Evolutionary conservation across 768 basidiomycete species (phyloP).

Genomic region (Leccinum uliginosum): DNA sequence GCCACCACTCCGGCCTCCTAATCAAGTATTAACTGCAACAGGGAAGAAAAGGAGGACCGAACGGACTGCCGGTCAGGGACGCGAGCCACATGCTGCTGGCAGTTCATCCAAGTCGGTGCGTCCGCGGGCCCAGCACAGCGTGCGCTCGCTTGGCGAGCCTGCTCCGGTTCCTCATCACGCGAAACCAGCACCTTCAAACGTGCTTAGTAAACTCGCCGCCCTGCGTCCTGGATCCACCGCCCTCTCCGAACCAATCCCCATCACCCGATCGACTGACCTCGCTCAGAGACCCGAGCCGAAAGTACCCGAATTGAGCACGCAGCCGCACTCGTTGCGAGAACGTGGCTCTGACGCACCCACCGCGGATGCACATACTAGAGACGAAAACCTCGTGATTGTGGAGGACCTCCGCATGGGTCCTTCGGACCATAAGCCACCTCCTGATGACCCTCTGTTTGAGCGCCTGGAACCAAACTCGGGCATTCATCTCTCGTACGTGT

Average conservation of each 20-base stretch:
- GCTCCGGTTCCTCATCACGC: conserved; percentile 8
- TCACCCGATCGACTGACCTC: conserved; percentile 29
- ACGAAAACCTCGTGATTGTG: conserved; percentile 65
- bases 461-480: conserved; percentile 87
- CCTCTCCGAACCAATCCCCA: conserved; percentile 16
- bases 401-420: conserved; percentile 80
- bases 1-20: not conserved
- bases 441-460: conserved; percentile 74
- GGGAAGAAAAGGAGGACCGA: conserved; percentile 45
- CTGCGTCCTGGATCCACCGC: conserved; percentile 25
- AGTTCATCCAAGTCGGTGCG: conserved; percentile 7
- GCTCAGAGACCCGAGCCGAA: conserved; percentile 16
- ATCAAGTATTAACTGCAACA: conserved; percentile 3
- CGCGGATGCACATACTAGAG: conserved; percentile 30
- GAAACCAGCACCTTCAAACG: conserved; percentile 46
- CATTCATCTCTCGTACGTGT: conserved; percentile 71
- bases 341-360: conserved; percentile 1
- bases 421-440: conserved; percentile 61
- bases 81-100: conserved; percentile 11
- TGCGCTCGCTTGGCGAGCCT: conserved; percentile 5
- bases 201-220: conserved; percentile 48
- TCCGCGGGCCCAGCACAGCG: conserved; percentile 14
- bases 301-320: conserved; percentile 3
- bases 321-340: conserved; percentile 4
- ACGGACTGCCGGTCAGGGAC: conserved; percentile 21